These are phyloP conservation scores for Stephanodiscus triporus DNA, from an alignment of 108 stramenopile genomes.

Conservation along the genomic window DNA sequence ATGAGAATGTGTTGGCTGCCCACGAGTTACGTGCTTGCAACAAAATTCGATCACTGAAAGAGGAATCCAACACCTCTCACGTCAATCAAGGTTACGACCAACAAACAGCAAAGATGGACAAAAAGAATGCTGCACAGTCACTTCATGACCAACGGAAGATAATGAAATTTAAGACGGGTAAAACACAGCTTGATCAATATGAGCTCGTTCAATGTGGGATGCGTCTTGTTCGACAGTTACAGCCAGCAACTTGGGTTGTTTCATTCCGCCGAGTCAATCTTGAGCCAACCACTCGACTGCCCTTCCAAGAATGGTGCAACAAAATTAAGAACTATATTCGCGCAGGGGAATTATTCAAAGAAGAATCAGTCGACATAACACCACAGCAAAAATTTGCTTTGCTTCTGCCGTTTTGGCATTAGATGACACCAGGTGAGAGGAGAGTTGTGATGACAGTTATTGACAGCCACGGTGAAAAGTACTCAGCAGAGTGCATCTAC, in stretches of 20 bases:
- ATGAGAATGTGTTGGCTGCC: slow-evolving; percentile 13
- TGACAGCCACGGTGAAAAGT: background rate
- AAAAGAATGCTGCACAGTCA: slow-evolving; percentile 10
- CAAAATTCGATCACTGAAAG: slow-evolving; percentile 14
- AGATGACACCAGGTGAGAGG: slow-evolving; percentile 16
- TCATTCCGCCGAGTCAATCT: slow-evolving; percentile 16
- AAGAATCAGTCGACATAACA: background rate
- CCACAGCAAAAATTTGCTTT: slow-evolving; percentile 12
- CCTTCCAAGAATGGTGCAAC: slow-evolving; percentile 4
- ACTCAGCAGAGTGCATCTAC: slow-evolving; percentile 2
- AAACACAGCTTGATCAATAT: slow-evolving; percentile 16
- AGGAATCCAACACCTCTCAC: slow-evolving; percentile 31
- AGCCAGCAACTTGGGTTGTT: slow-evolving; percentile 8
- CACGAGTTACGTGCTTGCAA: slow-evolving; percentile 1
- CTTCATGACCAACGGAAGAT: slow-evolving; percentile 8
- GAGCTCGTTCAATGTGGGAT: slow-evolving; percentile 13
- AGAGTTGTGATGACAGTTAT: slow-evolving; percentile 12
- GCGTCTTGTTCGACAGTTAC: background rate
- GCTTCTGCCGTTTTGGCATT: slow-evolving; percentile 37
- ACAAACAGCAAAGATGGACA: slow-evolving; percentile 28
- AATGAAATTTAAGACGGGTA: slow-evolving; percentile 9
- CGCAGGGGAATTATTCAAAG: slow-evolving; percentile 1
- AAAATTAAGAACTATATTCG: background rate
- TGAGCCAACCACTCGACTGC: slow-evolving; percentile 6
- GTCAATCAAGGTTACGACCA: slow-evolving; percentile 35